A percentile compares a stretch with the other conserved stretches of the same genome.
phyloP scores from a whole-genome alignment of 148 eudicot genomes.

The Rhododendron mucronatum region DNA sequence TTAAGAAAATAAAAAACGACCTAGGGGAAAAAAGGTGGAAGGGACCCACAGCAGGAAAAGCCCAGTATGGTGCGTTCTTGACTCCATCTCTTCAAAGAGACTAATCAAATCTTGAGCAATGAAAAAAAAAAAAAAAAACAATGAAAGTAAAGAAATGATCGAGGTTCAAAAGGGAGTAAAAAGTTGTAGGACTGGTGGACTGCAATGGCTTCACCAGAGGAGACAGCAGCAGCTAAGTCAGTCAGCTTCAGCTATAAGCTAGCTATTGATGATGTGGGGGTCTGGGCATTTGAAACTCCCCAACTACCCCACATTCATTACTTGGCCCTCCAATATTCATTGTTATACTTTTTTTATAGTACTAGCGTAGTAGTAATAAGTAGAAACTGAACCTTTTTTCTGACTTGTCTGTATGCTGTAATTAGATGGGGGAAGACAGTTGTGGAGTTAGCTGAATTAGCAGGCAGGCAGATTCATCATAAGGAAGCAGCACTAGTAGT shows the following conservation, averaged over 20 bases:
- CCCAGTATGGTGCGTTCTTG: slow-evolving; percentile 56
- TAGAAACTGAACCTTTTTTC: not conserved
- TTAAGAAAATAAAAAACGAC: not conserved
- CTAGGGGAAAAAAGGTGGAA: too few species aligned
- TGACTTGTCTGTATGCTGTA: slow-evolving; percentile 1
- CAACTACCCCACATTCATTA: slow-evolving; percentile 22
- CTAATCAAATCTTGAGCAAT: slow-evolving; percentile 3
- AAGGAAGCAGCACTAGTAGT: not conserved
- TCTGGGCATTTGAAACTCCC: slow-evolving; percentile 6
- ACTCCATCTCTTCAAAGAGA: slow-evolving; percentile 27
- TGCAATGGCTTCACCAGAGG: not conserved
- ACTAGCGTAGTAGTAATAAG: not conserved
- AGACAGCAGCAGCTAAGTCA: slow-evolving; percentile 30
- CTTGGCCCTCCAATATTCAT: not conserved
- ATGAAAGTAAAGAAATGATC: not conserved
- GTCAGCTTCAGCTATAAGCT: slow-evolving; percentile 20
- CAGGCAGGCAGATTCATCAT: not conserved
- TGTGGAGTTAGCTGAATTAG: slow-evolving; percentile 5
- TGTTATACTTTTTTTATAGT: not conserved
- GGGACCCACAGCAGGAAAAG: slow-evolving; percentile 20
- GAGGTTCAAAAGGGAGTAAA: not conserved
- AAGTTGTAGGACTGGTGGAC: not conserved
- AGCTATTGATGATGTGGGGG: slow-evolving; percentile 18
- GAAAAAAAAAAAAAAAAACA: not conserved
- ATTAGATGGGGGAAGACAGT: slow-evolving; percentile 11